Conservation (phyloP, 2,329 filamentous ascomycete species). For the Colletotrichum graminicola region DNA sequence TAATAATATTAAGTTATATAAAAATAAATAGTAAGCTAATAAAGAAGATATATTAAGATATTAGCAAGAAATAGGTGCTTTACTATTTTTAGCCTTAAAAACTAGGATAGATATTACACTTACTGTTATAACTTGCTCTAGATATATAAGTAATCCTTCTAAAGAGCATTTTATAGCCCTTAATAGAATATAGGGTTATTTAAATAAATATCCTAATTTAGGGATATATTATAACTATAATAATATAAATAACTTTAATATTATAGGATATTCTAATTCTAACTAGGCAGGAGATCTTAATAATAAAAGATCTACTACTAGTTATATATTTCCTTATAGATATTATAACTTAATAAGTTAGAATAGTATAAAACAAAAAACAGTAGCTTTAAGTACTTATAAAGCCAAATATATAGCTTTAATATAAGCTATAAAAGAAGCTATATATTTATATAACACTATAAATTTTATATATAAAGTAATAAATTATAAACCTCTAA, state of each 20-base stretch:
- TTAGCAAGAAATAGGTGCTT: background rate
- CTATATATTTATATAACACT: slow-evolving; percentile 1
- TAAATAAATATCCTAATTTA: background rate
- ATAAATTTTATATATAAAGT: background rate
- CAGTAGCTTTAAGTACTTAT: slow-evolving; percentile 1
- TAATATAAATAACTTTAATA: background rate
- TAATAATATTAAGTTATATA: background rate
- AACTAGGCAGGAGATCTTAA: background rate
- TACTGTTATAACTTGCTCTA: background rate
- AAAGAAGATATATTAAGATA: background rate
- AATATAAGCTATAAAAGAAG: slow-evolving; percentile 9
- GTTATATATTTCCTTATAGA: background rate
- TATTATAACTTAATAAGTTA: slow-evolving; percentile 1
- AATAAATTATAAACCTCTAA: background rate
- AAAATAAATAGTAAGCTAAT: background rate
- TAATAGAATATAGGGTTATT: background rate
- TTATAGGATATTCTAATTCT: background rate
- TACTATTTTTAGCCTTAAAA: background rate
- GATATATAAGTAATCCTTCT: background rate
- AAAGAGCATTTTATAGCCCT: background rate
- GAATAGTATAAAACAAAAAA: background rate
- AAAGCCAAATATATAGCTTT: slow-evolving; percentile 15
- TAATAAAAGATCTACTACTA: background rate
- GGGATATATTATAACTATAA: background rate
- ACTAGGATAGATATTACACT: background rate